phyloP scores from a whole-genome alignment of 2,329 filamentous ascomycete genomes.

The Emericellopsis atlantica region DNA sequence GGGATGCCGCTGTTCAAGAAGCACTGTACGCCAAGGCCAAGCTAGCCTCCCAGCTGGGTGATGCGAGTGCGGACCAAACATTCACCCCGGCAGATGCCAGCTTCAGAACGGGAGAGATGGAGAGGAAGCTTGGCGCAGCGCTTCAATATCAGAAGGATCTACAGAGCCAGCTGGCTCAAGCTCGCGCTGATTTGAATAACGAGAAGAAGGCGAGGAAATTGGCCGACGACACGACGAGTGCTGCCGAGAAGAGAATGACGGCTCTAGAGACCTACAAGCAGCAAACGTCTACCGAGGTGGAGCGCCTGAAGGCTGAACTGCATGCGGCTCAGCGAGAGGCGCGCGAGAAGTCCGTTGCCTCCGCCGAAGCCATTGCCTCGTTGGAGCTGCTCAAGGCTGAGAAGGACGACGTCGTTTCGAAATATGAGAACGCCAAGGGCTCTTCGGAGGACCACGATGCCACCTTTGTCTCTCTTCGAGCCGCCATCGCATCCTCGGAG shows the following conservation, averaged over 20 bases:
- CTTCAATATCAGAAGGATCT: conserved; percentile 70
- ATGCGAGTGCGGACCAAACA: conserved; percentile 29
- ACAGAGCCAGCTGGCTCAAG: conserved; percentile 59
- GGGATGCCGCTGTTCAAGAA: conserved; percentile 88
- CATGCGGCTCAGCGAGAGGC: conserved; percentile 67
- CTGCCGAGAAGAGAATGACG: conserved; percentile 68
- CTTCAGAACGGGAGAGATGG: conserved; percentile 52
- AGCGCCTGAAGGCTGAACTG: conserved; percentile 73
- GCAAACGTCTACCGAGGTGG: conserved; percentile 71
- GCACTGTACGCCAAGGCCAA: conserved; percentile 92
- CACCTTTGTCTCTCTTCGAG: conserved; percentile 62
- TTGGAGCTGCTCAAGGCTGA: conserved; percentile 72
- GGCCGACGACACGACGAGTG: conserved; percentile 76
- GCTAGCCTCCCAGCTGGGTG: conserved; percentile 62
- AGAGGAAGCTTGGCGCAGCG: conserved; percentile 69
- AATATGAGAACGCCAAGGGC: conserved; percentile 54
- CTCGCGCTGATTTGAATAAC: conserved; percentile 60
- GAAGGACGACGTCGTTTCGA: conserved; percentile 62
- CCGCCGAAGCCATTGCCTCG: conserved; percentile 63
- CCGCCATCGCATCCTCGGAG: conserved; percentile 66
- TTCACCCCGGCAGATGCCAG: conserved; percentile 48
- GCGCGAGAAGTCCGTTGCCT: conserved; percentile 68
- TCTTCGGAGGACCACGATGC: conserved; percentile 56
- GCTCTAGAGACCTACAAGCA: conserved; percentile 80
- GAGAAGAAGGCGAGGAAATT: conserved; percentile 72